Evolutionary conservation across 2,329 filamentous ascomycete genomes (phyloP).

Genomic region (Myriosclerotinia duriaeana): DNA sequence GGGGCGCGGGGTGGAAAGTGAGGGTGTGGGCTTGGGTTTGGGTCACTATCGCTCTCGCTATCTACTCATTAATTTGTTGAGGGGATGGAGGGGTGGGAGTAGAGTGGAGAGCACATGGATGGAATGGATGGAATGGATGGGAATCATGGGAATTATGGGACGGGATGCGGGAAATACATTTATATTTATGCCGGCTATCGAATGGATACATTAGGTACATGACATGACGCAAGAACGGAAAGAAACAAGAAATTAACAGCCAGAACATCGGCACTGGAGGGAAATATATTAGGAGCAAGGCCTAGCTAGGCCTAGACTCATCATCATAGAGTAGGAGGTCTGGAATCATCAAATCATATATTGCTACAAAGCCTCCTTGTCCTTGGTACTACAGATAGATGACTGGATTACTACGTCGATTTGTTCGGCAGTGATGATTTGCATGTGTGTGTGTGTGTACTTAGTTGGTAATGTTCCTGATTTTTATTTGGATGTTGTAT

Average conservation of each 20-base stretch:
- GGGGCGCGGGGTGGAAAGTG: not conserved
- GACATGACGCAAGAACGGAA: not conserved
- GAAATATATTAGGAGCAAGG: not conserved
- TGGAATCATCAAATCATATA: not conserved
- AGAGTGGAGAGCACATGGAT: not conserved
- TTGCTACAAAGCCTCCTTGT: not conserved
- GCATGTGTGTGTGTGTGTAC: conserved; percentile 2
- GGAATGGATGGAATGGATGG: no score
- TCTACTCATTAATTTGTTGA: not conserved
- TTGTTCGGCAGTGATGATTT: not conserved
- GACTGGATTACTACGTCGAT: not conserved
- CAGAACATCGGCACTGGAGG: not conserved
- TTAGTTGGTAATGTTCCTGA: no score
- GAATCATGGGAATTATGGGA: no score
- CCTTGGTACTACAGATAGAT: no score
- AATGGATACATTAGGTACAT: no score
- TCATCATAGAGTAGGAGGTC: not conserved
- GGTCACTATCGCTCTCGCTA: no score
- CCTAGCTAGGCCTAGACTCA: not conserved
- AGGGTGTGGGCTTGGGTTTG: not conserved
- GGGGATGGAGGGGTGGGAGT: not conserved
- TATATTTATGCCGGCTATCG: no score
- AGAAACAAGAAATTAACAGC: not conserved
- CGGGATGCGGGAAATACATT: no score
- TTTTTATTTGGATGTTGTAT: not conserved